Conservation (phyloP, 306 rosid species). For the Casuarina glauca region DNA sequence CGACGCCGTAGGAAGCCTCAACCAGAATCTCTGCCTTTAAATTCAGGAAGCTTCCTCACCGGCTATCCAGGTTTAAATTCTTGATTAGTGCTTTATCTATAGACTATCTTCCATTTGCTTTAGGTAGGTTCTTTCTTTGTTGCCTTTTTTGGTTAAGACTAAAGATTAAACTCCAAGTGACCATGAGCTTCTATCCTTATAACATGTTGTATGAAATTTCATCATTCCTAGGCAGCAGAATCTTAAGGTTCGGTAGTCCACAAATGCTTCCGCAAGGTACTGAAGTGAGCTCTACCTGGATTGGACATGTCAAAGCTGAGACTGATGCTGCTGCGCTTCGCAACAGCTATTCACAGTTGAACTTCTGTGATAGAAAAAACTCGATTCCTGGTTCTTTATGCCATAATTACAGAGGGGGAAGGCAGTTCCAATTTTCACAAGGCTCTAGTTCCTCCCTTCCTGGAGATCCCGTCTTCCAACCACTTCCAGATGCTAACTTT, state of each 20-base stretch:
- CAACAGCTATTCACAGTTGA: constrained; percentile 15
- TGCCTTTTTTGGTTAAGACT: background rate
- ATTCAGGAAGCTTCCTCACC: constrained; percentile 53
- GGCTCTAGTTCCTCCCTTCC: constrained; percentile 23
- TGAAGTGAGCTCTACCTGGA: constrained; percentile 34
- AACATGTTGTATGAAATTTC: background rate
- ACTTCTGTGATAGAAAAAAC: constrained; percentile 22
- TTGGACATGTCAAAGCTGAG: constrained; percentile 27
- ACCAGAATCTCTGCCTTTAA: constrained; percentile 54
- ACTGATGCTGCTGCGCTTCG: constrained; percentile 8
- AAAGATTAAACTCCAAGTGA: background rate
- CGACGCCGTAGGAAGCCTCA: constrained; percentile 83
- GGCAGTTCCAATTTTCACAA: constrained; percentile 26
- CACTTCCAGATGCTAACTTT: constrained; percentile 8
- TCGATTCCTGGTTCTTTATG: constrained; percentile 19
- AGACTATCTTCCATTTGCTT: background rate
- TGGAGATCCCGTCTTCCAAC: constrained; percentile 23
- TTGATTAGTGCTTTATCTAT: background rate
- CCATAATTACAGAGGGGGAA: constrained; percentile 27
- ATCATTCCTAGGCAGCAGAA: constrained; percentile 31
- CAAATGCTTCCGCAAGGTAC: constrained; percentile 23
- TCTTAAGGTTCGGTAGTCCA: constrained; percentile 34
- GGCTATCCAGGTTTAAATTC: constrained; percentile 55
- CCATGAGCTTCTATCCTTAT: no score
- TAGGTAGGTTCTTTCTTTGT: background rate